Evolutionary conservation across 176 grass and related monocot genomes (phyloP).

Genomic region (Lolium rigidum): DNA sequence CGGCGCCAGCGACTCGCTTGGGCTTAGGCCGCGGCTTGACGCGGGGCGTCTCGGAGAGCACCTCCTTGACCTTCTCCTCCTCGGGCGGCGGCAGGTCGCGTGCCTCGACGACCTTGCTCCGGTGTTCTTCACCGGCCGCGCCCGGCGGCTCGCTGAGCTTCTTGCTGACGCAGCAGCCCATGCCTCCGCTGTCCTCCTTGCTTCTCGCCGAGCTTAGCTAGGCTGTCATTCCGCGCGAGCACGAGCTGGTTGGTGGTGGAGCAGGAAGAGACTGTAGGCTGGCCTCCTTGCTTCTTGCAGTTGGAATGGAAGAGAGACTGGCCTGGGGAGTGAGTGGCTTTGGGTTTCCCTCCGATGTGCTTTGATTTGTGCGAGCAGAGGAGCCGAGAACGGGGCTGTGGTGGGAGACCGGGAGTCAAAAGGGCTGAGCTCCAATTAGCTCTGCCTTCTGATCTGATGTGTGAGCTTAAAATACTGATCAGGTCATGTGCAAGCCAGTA

Average conservation of each 20-base stretch:
- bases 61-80: conserved; percentile 97
- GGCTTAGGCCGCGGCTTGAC: conserved; percentile 43
- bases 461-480: conserved; percentile 25
- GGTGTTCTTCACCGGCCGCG: not conserved
- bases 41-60: conserved; percentile 80
- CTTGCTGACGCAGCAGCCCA: conserved; percentile 72
- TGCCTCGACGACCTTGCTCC: conserved; percentile 39
- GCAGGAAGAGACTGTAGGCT: not conserved
- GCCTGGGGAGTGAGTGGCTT: not conserved
- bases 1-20: conserved; percentile 27
- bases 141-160: conserved; percentile 3
- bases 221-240: conserved; percentile 33
- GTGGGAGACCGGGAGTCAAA: conserved; percentile 56
- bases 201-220: conserved; percentile 31
- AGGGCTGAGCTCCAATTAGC: not conserved
- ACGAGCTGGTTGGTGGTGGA: not conserved
- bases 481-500: not conserved
- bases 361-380: conserved; percentile 49
- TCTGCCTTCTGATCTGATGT: not conserved
- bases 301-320: not conserved
- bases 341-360: conserved; percentile 60
- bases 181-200: not conserved
- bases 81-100: conserved; percentile 52
- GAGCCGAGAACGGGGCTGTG: not conserved
- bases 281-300: not conserved